A percentile compares a stretch with the other conserved stretches of the same genome.
Conservation (phyloP, 257 asterid species). For the Rehmannia glutinosa region DNA sequence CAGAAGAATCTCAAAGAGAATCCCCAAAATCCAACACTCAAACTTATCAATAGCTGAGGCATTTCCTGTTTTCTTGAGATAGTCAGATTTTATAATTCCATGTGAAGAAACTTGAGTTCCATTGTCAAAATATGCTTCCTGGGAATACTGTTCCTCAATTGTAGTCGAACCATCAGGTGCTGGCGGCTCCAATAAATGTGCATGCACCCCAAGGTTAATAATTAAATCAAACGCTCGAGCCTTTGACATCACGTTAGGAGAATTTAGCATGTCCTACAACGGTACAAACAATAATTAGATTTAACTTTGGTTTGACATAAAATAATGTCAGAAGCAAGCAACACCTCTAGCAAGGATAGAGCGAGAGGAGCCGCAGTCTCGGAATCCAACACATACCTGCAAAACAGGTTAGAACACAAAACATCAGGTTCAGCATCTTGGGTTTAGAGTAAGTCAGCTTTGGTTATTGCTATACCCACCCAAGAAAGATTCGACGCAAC, state of each 20-base stretch:
- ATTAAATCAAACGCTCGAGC: constrained; percentile 94
- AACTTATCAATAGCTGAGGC: constrained; percentile 74
- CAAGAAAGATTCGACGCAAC: background rate
- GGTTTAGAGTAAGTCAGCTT: constrained; percentile 6
- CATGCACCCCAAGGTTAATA: constrained; percentile 96
- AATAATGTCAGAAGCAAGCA: constrained; percentile 24
- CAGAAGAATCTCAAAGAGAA: constrained; percentile 91
- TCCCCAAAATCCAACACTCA: constrained; percentile 97
- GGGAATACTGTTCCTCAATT: constrained; percentile 77
- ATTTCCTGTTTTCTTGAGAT: constrained; percentile 43
- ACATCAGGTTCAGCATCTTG: constrained; percentile 17
- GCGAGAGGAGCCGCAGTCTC: constrained; percentile 93
- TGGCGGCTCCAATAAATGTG: constrained; percentile 96
- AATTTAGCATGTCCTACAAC: constrained; percentile 86
- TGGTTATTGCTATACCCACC: background rate
- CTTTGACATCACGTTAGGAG: constrained; percentile 78
- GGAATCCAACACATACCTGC: constrained; percentile 96
- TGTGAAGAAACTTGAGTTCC: constrained; percentile 58
- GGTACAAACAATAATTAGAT: constrained; percentile 24
- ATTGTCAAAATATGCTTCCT: constrained; percentile 60
- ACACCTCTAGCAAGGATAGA: constrained; percentile 91
- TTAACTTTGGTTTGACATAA: constrained; percentile 15
- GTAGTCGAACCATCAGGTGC: constrained; percentile 65
- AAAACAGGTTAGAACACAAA: constrained; percentile 28
- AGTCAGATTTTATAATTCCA: constrained; percentile 46